These are phyloP conservation scores for Hylodesmum podocarpum DNA, from an alignment of 306 rosid genomes.

Conservation along the genomic window DNA sequence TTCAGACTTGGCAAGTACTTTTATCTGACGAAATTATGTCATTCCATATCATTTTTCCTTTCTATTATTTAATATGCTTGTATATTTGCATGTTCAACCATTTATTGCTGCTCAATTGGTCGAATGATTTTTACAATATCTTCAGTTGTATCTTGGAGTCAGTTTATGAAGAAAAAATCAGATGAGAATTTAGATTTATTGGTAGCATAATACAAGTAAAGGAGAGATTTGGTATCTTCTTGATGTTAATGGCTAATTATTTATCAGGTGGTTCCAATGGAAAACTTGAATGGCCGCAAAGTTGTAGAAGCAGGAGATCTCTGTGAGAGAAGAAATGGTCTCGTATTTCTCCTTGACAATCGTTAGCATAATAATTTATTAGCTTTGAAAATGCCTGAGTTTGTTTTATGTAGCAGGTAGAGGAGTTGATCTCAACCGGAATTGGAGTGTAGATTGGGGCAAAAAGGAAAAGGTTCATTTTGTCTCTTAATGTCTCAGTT, in stretches of 20 bases:
- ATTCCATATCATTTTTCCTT: not conserved
- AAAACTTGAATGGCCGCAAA: slow-evolving; percentile 86
- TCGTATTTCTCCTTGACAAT: slow-evolving; percentile 26
- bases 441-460: slow-evolving; percentile 99
- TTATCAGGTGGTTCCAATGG: slow-evolving; percentile 90
- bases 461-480: slow-evolving; percentile 86
- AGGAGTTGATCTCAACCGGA: slow-evolving; percentile 98
- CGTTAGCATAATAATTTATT: slow-evolving; percentile 11
- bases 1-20: not conserved
- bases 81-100: not conserved
- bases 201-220: not conserved
- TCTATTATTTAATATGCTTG: not conserved
- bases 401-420: slow-evolving; percentile 66
- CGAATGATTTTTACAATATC: not conserved
- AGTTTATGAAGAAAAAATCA: not conserved
- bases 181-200: slow-evolving; percentile 4
- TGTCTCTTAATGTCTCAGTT: not conserved
- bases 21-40: not conserved
- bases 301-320: slow-evolving; percentile 88
- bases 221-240: slow-evolving; percentile 18
- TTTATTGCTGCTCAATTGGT: not conserved
- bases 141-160: not conserved
- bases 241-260: slow-evolving; percentile 32
- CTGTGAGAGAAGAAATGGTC: slow-evolving; percentile 98
- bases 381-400: slow-evolving; percentile 34